Percentiles rank a stretch among this genome's conserved stretches.
Evolutionary conservation across 306 rosid species (phyloP).

Genomic region (Pachyrhizus erosus): DNA sequence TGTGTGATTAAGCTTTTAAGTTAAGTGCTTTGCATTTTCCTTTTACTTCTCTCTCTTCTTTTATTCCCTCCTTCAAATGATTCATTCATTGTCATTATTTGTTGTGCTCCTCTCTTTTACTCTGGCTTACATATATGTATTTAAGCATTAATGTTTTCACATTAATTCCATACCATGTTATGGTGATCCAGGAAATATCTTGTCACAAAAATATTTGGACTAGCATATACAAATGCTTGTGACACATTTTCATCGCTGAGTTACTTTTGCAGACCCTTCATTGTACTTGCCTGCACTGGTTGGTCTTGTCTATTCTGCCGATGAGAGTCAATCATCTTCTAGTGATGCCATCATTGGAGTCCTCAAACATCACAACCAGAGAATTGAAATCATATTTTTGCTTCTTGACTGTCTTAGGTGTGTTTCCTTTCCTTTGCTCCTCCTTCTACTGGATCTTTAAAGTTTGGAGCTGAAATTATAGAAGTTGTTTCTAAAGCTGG

Average conservation of each 20-base stretch:
- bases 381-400: constrained; percentile 64
- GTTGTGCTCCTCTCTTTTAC: constrained; percentile 17
- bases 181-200: constrained; percentile 5
- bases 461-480: constrained; percentile 22
- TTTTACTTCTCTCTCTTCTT: constrained; percentile 3
- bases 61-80: constrained; percentile 25
- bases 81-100: constrained; percentile 15
- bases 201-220: constrained; percentile 10
- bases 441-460: constrained; percentile 1
- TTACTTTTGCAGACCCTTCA: constrained; percentile 75
- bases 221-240: constrained; percentile 13
- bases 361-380: constrained; percentile 74
- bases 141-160: constrained; percentile 9
- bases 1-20: constrained; percentile 21
- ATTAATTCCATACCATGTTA: not conserved
- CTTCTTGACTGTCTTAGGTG: constrained; percentile 89
- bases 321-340: constrained; percentile 68
- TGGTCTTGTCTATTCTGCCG: constrained; percentile 61
- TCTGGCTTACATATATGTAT: constrained; percentile 15
- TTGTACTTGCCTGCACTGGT: constrained; percentile 70
- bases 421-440: constrained; percentile 33
- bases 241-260: constrained; percentile 34
- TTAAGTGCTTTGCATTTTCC: constrained; percentile 29
- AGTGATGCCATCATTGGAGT: constrained; percentile 62
- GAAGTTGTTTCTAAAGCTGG: constrained; percentile 34